These are phyloP conservation scores for Wickerhamiella azyma DNA, from an alignment of 805 yeast genomes.

Conservation along the genomic window DNA sequence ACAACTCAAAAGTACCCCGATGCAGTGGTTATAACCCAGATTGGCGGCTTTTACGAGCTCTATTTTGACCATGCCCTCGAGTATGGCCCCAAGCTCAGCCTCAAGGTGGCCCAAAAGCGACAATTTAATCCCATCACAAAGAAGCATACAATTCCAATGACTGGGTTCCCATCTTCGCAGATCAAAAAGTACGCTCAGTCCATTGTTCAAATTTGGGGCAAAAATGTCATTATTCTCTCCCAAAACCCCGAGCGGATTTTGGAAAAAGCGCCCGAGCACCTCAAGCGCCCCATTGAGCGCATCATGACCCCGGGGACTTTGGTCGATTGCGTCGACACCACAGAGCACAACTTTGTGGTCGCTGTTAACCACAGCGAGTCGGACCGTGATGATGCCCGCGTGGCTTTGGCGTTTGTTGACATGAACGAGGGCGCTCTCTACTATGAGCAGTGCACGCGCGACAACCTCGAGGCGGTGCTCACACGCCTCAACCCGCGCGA, in stretches of 20 bases:
- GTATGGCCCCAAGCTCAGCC: slow-evolving; percentile 55
- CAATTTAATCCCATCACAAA: slow-evolving; percentile 23
- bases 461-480: slow-evolving; percentile 53
- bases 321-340: slow-evolving; percentile 63
- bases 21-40: slow-evolving; percentile 35
- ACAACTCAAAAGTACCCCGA: slow-evolving; percentile 35
- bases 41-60: slow-evolving; percentile 30
- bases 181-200: slow-evolving; percentile 59
- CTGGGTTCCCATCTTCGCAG: slow-evolving; percentile 75
- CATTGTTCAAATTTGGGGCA: slow-evolving; percentile 54
- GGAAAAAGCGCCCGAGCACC: slow-evolving; percentile 23
- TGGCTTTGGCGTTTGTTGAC: slow-evolving; percentile 84
- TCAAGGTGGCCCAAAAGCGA: slow-evolving; percentile 46
- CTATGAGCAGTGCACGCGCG: slow-evolving; percentile 49
- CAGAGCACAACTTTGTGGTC: slow-evolving; percentile 55
- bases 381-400: slow-evolving; percentile 25
- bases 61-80: slow-evolving; percentile 79
- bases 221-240: slow-evolving; percentile 73
- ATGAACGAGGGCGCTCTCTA: slow-evolving; percentile 62
- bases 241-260: slow-evolving; percentile 22
- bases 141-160: slow-evolving; percentile 36
- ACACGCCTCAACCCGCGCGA: slow-evolving; percentile 74
- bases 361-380: slow-evolving; percentile 29
- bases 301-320: slow-evolving; percentile 88
- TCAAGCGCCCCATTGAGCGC: slow-evolving; percentile 54